These are phyloP conservation scores for Apiospora sp. DNA, from an alignment of 2,329 filamentous ascomycete species.

Conservation along the genomic window DNA sequence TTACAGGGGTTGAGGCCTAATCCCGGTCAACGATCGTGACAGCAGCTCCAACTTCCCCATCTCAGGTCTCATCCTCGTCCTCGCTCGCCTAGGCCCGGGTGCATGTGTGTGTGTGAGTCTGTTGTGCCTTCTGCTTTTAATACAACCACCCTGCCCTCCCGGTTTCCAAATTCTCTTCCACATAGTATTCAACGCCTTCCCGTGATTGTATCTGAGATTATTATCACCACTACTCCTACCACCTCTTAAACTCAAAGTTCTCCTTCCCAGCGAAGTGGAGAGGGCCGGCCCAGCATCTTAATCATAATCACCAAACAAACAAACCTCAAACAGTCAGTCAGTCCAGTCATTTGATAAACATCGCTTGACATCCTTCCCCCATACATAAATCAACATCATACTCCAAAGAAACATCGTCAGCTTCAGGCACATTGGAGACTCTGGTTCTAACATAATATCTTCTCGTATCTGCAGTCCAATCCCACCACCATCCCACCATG, in stretches of 20 bases:
- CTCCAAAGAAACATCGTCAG: constrained; percentile 2
- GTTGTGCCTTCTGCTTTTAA: constrained; percentile 10
- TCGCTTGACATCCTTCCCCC: constrained; percentile 10
- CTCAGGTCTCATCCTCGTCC: constrained; percentile 18
- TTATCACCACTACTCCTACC: background rate
- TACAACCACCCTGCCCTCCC: constrained; percentile 7
- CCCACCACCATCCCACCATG: constrained; percentile 32
- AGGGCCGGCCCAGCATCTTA: constrained; percentile 11
- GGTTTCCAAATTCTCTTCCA: background rate
- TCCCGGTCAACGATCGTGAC: constrained; percentile 12
- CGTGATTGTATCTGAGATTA: constrained; percentile 14
- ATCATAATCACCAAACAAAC: background rate
- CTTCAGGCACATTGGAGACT: background rate
- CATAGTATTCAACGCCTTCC: background rate
- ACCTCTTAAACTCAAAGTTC: background rate
- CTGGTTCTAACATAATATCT: constrained; percentile 1
- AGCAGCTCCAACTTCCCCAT: constrained; percentile 18
- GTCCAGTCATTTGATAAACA: background rate
- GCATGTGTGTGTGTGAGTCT: background rate
- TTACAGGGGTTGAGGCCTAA: background rate
- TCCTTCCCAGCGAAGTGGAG: constrained; percentile 18
- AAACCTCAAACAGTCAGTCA: constrained; percentile 13
- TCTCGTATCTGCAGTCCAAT: background rate
- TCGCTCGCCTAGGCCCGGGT: constrained; percentile 7
- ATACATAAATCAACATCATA: background rate